Percentiles rank a stretch among this genome's conserved stretches.
phyloP scores from a whole-genome alignment of 2,329 filamentous ascomycete genomes.

The Phaeophleospora eucalypticola region DNA sequence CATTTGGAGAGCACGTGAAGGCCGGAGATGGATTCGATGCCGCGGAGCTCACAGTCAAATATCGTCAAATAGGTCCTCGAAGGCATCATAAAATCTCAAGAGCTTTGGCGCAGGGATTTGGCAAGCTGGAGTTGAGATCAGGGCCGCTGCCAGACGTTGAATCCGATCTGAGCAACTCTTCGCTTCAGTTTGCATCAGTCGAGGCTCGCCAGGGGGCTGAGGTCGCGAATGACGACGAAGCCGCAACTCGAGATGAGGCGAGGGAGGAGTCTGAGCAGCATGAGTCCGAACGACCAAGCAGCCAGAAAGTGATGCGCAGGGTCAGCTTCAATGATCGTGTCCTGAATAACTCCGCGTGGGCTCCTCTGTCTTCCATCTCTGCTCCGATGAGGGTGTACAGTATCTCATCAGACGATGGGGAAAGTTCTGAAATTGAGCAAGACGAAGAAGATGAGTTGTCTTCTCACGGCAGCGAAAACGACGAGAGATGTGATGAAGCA shows the following conservation, averaged over 20 bases:
- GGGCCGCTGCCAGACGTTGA: slow-evolving; percentile 28
- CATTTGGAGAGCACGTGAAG: background rate
- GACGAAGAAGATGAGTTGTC: slow-evolving; percentile 13
- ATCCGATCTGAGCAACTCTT: slow-evolving; percentile 15
- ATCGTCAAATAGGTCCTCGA: background rate
- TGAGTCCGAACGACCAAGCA: background rate
- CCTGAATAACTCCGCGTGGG: slow-evolving; percentile 16
- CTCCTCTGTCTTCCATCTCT: slow-evolving; percentile 25
- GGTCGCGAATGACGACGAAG: background rate
- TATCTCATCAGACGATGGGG: slow-evolving; percentile 18
- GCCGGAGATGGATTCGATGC: slow-evolving; percentile 24
- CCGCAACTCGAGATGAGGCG: background rate
- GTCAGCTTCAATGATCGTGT: slow-evolving; percentile 21
- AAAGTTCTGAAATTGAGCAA: slow-evolving; percentile 8
- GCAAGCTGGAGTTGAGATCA: slow-evolving; percentile 15
- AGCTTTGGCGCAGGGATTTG: slow-evolving; percentile 11
- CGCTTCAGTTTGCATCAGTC: slow-evolving; percentile 7
- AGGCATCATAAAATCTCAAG: slow-evolving; percentile 2
- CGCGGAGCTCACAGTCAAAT: slow-evolving; percentile 15
- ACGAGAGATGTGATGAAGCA: background rate
- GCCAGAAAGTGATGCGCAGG: slow-evolving; percentile 2
- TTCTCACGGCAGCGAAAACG: background rate
- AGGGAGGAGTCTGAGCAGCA: background rate
- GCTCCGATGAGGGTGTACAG: slow-evolving; percentile 23
- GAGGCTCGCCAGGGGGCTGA: background rate